Conservation (phyloP, 805 yeast species). For the Pichia phayaonensis region DNA sequence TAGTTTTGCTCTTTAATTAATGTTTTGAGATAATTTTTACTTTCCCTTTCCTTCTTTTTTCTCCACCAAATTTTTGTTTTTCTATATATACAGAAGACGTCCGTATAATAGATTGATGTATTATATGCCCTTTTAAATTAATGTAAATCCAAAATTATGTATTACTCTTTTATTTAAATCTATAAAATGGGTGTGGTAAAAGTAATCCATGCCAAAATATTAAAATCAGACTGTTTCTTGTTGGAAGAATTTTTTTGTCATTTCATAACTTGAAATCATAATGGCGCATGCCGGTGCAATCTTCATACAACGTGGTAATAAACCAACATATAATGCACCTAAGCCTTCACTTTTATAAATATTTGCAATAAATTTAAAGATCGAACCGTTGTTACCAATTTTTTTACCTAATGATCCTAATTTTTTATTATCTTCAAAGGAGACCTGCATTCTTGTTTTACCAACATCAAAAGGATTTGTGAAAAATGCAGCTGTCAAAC, state of each 20-base stretch:
- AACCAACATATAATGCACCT: constrained; percentile 80
- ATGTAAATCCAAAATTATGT: background rate
- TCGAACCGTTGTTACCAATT: constrained; percentile 34
- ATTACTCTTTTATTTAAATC: background rate
- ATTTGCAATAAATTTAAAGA: constrained; percentile 57
- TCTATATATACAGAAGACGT: background rate
- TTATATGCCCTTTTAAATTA: background rate
- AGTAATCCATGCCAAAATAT: background rate
- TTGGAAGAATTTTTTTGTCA: constrained; percentile 59
- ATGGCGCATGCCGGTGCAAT: constrained; percentile 98
- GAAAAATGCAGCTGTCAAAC: constrained; percentile 72
- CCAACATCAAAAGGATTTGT: constrained; percentile 98
- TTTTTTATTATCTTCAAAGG: constrained; percentile 28
- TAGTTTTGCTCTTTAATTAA: background rate
- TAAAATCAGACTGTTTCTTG: constrained; percentile 7
- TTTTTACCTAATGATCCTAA: constrained; percentile 10
- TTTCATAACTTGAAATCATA: constrained; percentile 92
- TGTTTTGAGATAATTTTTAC: background rate
- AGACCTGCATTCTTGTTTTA: constrained; percentile 80
- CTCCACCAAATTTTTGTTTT: background rate
- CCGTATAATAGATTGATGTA: background rate
- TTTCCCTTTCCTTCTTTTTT: background rate
- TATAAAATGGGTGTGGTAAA: background rate
- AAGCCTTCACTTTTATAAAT: constrained; percentile 71
- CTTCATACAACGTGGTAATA: constrained; percentile 78